A percentile compares a stretch with the other conserved stretches of the same genome.
Evolutionary conservation across 2,329 filamentous ascomycete genomes (phyloP).

Genomic region (Fusarium ramigenum): DNA sequence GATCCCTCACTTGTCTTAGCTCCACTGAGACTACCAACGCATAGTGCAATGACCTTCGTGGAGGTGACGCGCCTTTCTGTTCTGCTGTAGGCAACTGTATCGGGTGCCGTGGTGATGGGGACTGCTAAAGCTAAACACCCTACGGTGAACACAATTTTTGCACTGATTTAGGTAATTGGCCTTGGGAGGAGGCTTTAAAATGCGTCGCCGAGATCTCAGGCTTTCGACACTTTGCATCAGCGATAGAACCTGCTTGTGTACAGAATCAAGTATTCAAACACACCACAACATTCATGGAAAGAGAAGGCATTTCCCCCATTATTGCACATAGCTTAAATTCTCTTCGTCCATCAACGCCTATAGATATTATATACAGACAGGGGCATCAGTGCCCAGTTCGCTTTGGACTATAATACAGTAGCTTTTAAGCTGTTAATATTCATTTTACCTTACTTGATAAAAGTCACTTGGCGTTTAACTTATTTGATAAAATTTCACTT

Average conservation of each 20-base stretch:
- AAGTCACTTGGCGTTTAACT: background rate
- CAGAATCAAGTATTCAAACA: background rate
- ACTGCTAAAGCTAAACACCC: background rate
- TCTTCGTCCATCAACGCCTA: background rate
- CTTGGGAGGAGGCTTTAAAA: background rate
- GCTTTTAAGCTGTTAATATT: background rate
- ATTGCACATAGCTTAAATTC: background rate
- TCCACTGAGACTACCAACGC: background rate
- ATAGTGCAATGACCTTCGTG: background rate
- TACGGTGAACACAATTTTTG: background rate
- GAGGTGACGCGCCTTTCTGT: background rate
- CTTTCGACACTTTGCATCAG: background rate
- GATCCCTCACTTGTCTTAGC: background rate
- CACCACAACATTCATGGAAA: background rate
- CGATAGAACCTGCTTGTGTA: background rate
- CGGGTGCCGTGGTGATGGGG: background rate
- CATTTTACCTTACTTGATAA: background rate
- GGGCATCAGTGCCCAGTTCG: background rate
- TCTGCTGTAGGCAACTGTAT: background rate
- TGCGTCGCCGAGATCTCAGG: background rate
- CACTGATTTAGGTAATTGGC: background rate
- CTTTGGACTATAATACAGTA: background rate
- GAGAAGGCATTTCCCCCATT: background rate
- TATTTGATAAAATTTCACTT: background rate
- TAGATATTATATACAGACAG: background rate